phyloP scores from a whole-genome alignment of 2,329 filamentous ascomycete genomes.

The Emmonsia crescens region DNA sequence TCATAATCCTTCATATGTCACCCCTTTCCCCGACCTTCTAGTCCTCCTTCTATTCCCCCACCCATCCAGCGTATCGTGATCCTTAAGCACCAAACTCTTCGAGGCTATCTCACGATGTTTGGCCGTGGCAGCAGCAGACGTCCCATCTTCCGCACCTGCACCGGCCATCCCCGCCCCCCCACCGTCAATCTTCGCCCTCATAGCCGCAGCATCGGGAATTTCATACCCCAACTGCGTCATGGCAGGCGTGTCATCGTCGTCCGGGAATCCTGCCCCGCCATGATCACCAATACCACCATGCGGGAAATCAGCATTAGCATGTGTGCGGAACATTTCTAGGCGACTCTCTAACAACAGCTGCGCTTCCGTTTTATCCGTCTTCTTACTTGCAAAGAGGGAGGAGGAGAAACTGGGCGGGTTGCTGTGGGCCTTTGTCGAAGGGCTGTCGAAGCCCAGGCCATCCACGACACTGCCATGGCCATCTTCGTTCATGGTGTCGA shows the following conservation, averaged over 20 bases:
- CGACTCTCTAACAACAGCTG: constrained; percentile 10
- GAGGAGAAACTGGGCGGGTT: constrained; percentile 24
- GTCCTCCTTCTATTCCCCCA: constrained; percentile 28
- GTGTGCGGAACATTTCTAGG: constrained; percentile 12
- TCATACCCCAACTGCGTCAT: constrained; percentile 41
- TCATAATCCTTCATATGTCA: constrained; percentile 12
- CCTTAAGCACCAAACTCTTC: constrained; percentile 16
- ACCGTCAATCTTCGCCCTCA: constrained; percentile 44
- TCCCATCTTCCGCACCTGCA: neutral
- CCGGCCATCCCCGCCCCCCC: constrained; percentile 1
- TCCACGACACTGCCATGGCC: constrained; percentile 29
- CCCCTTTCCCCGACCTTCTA: constrained; percentile 19
- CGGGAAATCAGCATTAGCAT: constrained; percentile 13
- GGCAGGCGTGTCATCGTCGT: constrained; percentile 23
- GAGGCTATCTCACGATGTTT: neutral
- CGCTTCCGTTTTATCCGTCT: constrained; percentile 8
- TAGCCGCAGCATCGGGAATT: constrained; percentile 42
- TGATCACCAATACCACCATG: constrained; percentile 9
- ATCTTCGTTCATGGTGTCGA: constrained; percentile 39
- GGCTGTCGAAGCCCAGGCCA: constrained; percentile 14
- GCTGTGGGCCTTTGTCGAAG: constrained; percentile 15
- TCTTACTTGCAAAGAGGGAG: constrained; percentile 17
- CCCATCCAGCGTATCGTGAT: constrained; percentile 22
- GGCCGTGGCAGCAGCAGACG: neutral
- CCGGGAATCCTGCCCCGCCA: constrained; percentile 16